Evolutionary conservation across 169 alveolate genomes (phyloP).

Genomic region (Eimeria brunetti): DNA sequence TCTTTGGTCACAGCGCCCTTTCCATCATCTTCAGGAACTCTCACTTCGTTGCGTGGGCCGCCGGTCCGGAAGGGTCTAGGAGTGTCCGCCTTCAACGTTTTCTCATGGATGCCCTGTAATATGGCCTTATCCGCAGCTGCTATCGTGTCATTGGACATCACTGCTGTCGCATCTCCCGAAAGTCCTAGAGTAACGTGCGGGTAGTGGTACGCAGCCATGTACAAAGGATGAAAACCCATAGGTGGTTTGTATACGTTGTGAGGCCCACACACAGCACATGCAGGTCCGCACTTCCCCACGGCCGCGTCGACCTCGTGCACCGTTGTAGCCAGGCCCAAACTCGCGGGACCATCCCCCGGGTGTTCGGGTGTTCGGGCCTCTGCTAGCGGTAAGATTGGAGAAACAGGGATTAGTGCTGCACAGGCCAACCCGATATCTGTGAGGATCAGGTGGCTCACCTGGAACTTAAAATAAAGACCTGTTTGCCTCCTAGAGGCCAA

Average conservation of each 20-base stretch:
- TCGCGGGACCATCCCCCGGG: background rate
- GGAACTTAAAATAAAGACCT: background rate
- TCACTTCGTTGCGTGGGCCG: background rate
- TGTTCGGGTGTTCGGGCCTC: background rate
- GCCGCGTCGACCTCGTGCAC: slow-evolving; percentile 1
- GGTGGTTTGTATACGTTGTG: background rate
- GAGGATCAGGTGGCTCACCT: slow-evolving; percentile 16
- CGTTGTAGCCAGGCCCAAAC: background rate
- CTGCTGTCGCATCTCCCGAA: slow-evolving; percentile 3
- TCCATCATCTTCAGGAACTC: background rate
- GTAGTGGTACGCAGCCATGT: slow-evolving; percentile 65
- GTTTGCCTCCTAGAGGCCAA: slow-evolving; percentile 56
- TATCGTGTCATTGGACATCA: slow-evolving; percentile 33
- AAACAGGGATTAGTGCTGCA: slow-evolving; percentile 31
- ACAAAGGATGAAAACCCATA: background rate
- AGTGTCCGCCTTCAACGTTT: slow-evolving; percentile 9
- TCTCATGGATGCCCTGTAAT: slow-evolving; percentile 14
- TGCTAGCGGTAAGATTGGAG: slow-evolving; percentile 31
- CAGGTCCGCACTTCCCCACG: slow-evolving; percentile 1
- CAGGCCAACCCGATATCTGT: slow-evolving; percentile 72
- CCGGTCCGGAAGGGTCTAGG: slow-evolving; percentile 34
- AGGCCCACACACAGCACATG: slow-evolving; percentile 66
- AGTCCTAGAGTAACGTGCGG: slow-evolving; percentile 48
- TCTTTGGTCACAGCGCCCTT: background rate
- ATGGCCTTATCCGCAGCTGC: slow-evolving; percentile 63